Base-by-base conservation (phyloP, 2,329 filamentous ascomycete species). In the Fusarium subtropicale region DNA sequence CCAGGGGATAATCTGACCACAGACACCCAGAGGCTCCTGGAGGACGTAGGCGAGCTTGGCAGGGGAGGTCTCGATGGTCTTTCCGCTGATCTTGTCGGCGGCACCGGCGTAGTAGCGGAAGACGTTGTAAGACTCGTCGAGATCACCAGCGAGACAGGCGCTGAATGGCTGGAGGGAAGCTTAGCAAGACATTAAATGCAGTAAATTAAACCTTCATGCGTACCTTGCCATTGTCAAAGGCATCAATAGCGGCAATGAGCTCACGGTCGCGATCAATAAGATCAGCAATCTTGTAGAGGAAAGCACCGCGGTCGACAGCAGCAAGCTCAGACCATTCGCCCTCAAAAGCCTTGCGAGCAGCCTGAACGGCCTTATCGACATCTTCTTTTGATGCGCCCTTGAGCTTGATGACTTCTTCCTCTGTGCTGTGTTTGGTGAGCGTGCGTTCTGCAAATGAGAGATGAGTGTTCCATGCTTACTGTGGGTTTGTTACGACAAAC, bases 31-130 rank as follows among this genome's bases (percentile, higher is more conserved):
- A 3, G 90, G 90, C 74, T 92, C 88, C 41, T 88, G 85, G 15
- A 91, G 82, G 0, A 89, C 91, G 69, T 92, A 92, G 11, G 89
- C 88, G 51, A 92, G 84, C 73, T 91, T 92, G 3, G 81, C 80
- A 3, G 85, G 83, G 1, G 84, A 86, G 1, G 88, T 91, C 69
- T 89, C 87, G 68, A 92, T 91, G 9, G 89, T 89, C 72, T 90
- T 86, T 16, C 90, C 90, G 44, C 87, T 86, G 56, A 91, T 87
- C 79, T 92, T 92, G 78, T 92, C 90, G 22, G 89, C 88, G 75
- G 86, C 91, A 31, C 90, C 90, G 34, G 87, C 89, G 74, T 92
- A 92, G 76, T 92, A 92, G 71, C 86, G 88, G 56, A 86, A 81
- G 24, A 88, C 71, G n/a, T 72, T 73, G 45, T 67, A 70, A 7